Evolutionary conservation across 1,284 basidiomycete genomes (phyloP), one percentile per base, ranked within the genome.

Genomic region (Kalmanozyma brasiliensis): DNA sequence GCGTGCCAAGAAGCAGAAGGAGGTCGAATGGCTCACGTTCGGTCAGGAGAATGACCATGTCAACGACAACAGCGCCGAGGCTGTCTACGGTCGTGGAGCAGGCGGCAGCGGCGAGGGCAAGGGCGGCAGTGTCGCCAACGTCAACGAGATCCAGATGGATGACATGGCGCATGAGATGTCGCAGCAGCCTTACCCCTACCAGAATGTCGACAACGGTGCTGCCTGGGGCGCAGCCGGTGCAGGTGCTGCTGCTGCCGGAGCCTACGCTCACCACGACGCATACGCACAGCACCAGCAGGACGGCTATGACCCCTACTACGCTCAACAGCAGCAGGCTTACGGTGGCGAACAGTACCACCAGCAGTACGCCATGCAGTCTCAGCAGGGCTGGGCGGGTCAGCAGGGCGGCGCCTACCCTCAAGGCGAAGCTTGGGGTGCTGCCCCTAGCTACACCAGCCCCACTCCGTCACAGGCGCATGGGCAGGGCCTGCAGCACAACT

Each of bases 1-100:
- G 24, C 51, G 70, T 9, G 62, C 63, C 20, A 68, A 58, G 43
- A 68, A 71, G 59, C 53, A 56, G 13, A 73, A 75, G 44, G 71
- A 75, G 41, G 73, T 75, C 30, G 73, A 75, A 35, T 75, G 73
- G 73, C 58, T 75, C 17, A 46, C 68, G 22, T 75, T 75, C 34
- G 70, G 70, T 10, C 58, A 68, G 47, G 73, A 75, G 46, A 75
- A 74, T 35, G 66, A 75, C 36, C 70, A 75, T 42, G 70, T 70
- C 44, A 75, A 75, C 58, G 69, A 73, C 33, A 44, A 36, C 20
- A 53, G 48, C 9, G 70, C 70, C 24, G 70, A 73, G 44, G 70
- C 70, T 4, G 55, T 71, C 34, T 71, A 71, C 37, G 68, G 68
- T 36, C 58, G 68, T 7, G 60, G 68, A 3, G 68, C 59, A 0